Evolutionary conservation across 2,329 filamentous ascomycete species (phyloP).

Genomic region (Microcyclospora pomicola): DNA sequence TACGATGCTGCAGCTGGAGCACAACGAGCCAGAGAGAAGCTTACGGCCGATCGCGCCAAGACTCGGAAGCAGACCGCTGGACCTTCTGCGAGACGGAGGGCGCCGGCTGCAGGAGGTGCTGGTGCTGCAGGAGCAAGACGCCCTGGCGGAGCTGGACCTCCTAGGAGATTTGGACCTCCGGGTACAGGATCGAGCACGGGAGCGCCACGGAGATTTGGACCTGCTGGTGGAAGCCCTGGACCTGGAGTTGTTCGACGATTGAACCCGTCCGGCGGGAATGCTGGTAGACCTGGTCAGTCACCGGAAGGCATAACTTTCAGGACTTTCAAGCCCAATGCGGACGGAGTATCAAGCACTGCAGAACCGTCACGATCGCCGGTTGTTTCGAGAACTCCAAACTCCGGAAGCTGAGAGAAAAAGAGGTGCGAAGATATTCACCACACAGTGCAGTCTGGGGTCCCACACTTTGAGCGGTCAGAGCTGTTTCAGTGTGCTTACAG

Average conservation of each 20-base stretch:
- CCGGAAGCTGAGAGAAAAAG: too few relatives aligned
- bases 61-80: neutral
- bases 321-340: neutral
- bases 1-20: constrained; percentile 9
- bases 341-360: too few relatives aligned
- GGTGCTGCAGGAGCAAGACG: neutral
- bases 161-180: neutral
- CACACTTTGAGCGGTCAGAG: too few relatives aligned
- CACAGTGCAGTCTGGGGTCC: too few relatives aligned
- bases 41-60: neutral
- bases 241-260: neutral
- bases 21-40: constrained; percentile 3
- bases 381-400: too few relatives aligned
- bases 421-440: too few relatives aligned
- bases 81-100: neutral
- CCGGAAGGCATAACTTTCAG: neutral
- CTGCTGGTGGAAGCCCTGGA: neutral
- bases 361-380: too few relatives aligned
- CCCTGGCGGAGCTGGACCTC: neutral
- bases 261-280: neutral
- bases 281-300: neutral
- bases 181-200: neutral
- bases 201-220: neutral
- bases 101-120: neutral
- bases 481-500: too few relatives aligned